These are phyloP conservation scores for Thuidium tamariscinum DNA, from an alignment of 225 moss, liverwort and hornwort species.

Conservation along the genomic window DNA sequence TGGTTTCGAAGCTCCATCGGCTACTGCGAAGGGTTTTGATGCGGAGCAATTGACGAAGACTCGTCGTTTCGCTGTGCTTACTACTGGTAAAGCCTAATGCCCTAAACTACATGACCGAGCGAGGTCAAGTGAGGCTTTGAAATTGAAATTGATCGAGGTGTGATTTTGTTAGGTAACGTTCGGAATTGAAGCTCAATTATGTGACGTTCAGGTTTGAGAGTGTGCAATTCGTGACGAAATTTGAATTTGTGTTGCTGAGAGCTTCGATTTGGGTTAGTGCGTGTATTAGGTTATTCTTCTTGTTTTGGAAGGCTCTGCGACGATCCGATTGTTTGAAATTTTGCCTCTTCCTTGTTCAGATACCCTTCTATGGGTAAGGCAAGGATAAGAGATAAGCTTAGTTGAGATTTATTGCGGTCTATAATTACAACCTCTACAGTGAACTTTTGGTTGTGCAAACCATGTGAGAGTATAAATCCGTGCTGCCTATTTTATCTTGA, in stretches of 20 bases:
- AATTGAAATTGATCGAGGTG: not conserved
- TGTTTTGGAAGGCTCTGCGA: not conserved
- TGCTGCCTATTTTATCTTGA: not conserved
- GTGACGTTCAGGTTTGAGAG: not conserved
- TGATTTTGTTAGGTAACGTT: not conserved
- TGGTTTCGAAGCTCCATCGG: not conserved
- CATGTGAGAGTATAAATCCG: not conserved
- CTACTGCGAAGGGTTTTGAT: not conserved
- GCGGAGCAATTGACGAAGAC: not conserved
- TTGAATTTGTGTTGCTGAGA: not conserved
- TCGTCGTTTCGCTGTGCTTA: slow-evolving; percentile 29
- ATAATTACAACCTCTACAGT: not conserved
- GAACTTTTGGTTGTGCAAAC: not conserved
- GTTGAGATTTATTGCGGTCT: not conserved
- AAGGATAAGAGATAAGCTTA: not conserved
- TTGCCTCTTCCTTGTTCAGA: not conserved
- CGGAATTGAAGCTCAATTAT: not conserved
- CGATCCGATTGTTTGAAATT: not conserved
- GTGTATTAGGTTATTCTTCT: not conserved
- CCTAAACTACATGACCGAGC: not conserved
- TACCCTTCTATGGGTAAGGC: not conserved
- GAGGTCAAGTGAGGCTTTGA: not conserved
- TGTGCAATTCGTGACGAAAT: not conserved
- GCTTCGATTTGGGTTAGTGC: not conserved
- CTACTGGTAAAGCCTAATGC: slow-evolving; percentile 2